phyloP scores from a whole-genome alignment of 1,139 yeast species.

The Magnusiomyces magnusii region DNA sequence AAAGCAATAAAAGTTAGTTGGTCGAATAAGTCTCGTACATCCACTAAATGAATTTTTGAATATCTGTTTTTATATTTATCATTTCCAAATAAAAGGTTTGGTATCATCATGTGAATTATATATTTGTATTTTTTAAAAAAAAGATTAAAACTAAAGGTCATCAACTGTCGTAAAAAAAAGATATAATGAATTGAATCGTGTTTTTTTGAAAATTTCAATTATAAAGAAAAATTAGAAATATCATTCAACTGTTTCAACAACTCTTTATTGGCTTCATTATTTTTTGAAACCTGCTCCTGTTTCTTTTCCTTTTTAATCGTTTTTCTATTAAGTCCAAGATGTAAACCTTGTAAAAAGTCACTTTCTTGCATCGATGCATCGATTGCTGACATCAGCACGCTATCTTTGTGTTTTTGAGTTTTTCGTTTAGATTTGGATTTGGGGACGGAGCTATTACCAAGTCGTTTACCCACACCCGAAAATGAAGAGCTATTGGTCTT shows the following conservation, averaged over 20 bases:
- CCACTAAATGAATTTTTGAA: slow-evolving; percentile 21
- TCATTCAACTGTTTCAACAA: slow-evolving; percentile 2
- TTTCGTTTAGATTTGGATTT: slow-evolving; percentile 1
- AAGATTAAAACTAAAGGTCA: background rate
- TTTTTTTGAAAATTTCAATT: background rate
- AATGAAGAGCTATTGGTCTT: background rate
- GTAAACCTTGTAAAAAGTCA: slow-evolving; percentile 25
- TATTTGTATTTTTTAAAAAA: background rate
- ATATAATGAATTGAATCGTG: background rate
- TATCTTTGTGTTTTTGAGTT: slow-evolving; percentile 15
- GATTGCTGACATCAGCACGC: slow-evolving; percentile 14
- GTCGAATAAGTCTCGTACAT: slow-evolving; percentile 28
- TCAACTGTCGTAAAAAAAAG: background rate
- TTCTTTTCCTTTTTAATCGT: slow-evolving; percentile 32
- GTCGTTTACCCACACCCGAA: slow-evolving; percentile 8
- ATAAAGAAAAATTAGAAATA: background rate
- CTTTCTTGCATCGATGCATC: slow-evolving; percentile 7
- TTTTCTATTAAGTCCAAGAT: slow-evolving; percentile 38
- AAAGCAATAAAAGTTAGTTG: slow-evolving; percentile 25
- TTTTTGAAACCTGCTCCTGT: background rate
- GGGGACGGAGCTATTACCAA: background rate
- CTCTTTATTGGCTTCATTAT: background rate
- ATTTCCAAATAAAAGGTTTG: background rate
- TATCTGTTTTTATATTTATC: background rate
- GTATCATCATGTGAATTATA: background rate